Conservation (phyloP, 2,329 filamentous ascomycete genomes). For the Colletotrichum sp. region DNA sequence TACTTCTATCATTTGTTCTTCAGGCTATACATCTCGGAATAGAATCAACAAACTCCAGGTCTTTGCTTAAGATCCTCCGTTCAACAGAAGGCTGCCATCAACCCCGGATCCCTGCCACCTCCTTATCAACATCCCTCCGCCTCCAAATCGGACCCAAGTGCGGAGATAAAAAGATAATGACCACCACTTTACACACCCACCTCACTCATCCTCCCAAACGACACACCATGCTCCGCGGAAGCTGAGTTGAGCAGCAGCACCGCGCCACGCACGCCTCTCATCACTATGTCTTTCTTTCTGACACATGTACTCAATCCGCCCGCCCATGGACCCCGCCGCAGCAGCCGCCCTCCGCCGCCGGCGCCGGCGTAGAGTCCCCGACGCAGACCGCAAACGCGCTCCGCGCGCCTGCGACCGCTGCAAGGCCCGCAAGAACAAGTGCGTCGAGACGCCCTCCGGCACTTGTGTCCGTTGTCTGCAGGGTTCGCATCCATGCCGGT, state of each 20-base stretch:
- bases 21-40: background rate
- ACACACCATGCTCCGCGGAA: background rate
- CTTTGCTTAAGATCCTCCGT: background rate
- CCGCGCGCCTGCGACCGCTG: constrained; percentile 37
- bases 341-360: background rate
- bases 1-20: background rate
- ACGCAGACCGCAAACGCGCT: constrained; percentile 37
- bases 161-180: background rate
- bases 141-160: background rate
- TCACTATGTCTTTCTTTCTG: background rate
- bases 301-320: background rate
- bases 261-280: background rate
- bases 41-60: accelerated
- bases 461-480: constrained; percentile 32
- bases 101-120: background rate
- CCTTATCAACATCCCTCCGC: background rate
- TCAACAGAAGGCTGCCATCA: background rate
- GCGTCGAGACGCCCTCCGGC: constrained; percentile 30
- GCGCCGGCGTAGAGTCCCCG: constrained; percentile 32
- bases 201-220: background rate
- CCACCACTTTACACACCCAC: background rate
- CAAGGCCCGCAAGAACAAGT: constrained; percentile 39
- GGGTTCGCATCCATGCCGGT: constrained; percentile 26
- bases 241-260: background rate
- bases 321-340: constrained; percentile 3